These are phyloP conservation scores for Luvunga scandens DNA, from an alignment of 345 rosid genomes.

Conservation along the genomic window DNA sequence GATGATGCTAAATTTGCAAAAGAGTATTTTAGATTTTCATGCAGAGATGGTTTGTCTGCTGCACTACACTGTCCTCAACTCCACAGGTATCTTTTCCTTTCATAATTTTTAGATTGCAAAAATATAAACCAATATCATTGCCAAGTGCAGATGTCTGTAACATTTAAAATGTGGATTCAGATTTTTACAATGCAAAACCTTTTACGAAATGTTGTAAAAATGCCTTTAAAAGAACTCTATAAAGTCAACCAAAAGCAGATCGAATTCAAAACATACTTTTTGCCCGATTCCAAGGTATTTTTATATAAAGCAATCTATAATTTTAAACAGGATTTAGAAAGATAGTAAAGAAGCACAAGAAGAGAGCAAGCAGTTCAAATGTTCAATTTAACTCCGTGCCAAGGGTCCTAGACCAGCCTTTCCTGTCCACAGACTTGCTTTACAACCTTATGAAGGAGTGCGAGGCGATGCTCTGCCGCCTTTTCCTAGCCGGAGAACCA, in stretches of 20 bases:
- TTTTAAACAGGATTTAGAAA: slow-evolving; percentile 33
- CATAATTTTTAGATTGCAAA: background rate
- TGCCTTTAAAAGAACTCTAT: too few species aligned
- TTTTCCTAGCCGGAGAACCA: slow-evolving; percentile 18
- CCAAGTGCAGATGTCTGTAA: too few species aligned
- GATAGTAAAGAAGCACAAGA: slow-evolving; percentile 55
- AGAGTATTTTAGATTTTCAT: slow-evolving; percentile 32
- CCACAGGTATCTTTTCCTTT: slow-evolving; percentile 23
- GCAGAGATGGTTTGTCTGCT: slow-evolving; percentile 41
- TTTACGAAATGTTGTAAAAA: too few species aligned
- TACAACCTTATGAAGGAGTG: slow-evolving; percentile 36
- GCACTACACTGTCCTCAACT: slow-evolving; percentile 40
- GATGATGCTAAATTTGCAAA: slow-evolving; percentile 24
- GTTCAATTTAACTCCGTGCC: slow-evolving; percentile 23
- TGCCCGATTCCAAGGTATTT: too few species aligned
- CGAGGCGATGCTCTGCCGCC: slow-evolving; percentile 30
- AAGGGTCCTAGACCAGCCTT: slow-evolving; percentile 38
- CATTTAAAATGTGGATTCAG: too few species aligned
- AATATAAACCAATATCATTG: too few species aligned
- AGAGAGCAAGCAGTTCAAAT: slow-evolving; percentile 22
- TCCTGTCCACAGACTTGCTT: slow-evolving; percentile 43
- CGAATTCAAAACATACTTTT: too few species aligned
- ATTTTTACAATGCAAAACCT: fast-evolving
- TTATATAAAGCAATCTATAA: too few species aligned
- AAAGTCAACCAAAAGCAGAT: too few species aligned